phyloP scores from a whole-genome alignment of 768 basidiomycete species.

The Agaricus sinodeliciosus region DNA sequence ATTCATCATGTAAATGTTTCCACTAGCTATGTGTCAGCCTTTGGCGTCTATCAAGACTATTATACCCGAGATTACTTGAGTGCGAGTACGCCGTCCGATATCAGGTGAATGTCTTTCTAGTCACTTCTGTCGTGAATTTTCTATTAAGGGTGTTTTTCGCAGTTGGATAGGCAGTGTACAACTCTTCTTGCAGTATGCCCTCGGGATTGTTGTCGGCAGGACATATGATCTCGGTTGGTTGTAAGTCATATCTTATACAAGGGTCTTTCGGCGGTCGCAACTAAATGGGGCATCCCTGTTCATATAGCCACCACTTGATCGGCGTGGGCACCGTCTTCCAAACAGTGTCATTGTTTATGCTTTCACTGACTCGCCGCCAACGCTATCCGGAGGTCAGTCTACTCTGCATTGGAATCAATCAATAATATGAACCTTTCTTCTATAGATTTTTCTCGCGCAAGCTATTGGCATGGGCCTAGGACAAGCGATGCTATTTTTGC shows the following conservation, averaged over 20 bases:
- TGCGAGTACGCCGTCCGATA: conserved; percentile 35
- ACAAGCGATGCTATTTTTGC: conserved; percentile 42
- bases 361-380: conserved; percentile 33
- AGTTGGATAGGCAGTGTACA: conserved; percentile 49
- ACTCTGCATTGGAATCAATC: neutral
- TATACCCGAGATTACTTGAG: conserved; percentile 34
- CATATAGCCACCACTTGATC: conserved; percentile 29
- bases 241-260: conserved; percentile 18
- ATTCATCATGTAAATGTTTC: conserved; percentile 6
- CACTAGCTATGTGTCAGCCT: conserved; percentile 35
- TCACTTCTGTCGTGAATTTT: neutral
- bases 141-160: neutral
- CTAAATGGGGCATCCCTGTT: neutral
- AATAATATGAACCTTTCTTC: conserved; percentile 4
- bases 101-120: conserved; percentile 24
- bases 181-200: conserved; percentile 37
- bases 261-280: conserved; percentile 8
- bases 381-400: conserved; percentile 37
- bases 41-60: conserved; percentile 44
- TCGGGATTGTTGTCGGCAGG: conserved; percentile 32
- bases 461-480: conserved; percentile 51
- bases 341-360: conserved; percentile 35
- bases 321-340: conserved; percentile 28
- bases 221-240: conserved; percentile 46
- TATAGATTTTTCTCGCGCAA: conserved; percentile 45